Base-by-base conservation (phyloP, 768 basidiomycete genomes). In the Boletus rubescentipes region DNA sequence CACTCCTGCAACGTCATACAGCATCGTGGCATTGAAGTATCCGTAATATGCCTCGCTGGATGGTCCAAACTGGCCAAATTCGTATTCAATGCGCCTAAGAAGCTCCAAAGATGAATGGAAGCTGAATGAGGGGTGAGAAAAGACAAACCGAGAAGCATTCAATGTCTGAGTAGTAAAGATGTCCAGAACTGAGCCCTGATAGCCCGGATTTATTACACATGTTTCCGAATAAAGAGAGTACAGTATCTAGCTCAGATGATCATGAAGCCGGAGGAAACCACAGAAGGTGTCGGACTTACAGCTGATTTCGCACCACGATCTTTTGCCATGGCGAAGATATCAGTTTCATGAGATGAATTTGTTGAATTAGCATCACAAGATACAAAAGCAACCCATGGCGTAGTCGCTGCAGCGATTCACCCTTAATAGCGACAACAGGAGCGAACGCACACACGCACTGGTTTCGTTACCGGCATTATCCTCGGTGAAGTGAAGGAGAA, bases 361-460 rank as follows among this genome's bases (percentile, higher is more conserved):
- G 90, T 90, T 16, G 85, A 78, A 67, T 94, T 93, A 51, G 67
- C 64, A 64, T 95, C 93, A 69, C 93, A 96, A 4, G 84, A 80
- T 45, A 97, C 81, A 58, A 94, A 78, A 12, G 94, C 94, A 61
- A 97, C 89, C 93, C 93, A 97, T 4, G 94, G 92, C 0, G 93
- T 91, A 6, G 73, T 76, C 3, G 89, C 87, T 81, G 66, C 60
- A 26, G 54, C 61, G 64, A 49, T 49, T 46, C 23, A 61, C 47
- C 39, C 37, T 61, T 35, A 46, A 53, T 48, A 47, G 50, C 45
- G 58, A 60, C 16, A 47, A 51, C 44, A 39, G 15, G 37, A 45
- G 46, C 12, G 65, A 76, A 34, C n/a, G 68, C 53, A 77, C 76
- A n/a, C 40, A 74, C 83, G 60, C 71, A 73, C 83, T 80, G 39